Conservation (phyloP, 768 basidiomycete species). For the Boletus pseudopeckii region DNA sequence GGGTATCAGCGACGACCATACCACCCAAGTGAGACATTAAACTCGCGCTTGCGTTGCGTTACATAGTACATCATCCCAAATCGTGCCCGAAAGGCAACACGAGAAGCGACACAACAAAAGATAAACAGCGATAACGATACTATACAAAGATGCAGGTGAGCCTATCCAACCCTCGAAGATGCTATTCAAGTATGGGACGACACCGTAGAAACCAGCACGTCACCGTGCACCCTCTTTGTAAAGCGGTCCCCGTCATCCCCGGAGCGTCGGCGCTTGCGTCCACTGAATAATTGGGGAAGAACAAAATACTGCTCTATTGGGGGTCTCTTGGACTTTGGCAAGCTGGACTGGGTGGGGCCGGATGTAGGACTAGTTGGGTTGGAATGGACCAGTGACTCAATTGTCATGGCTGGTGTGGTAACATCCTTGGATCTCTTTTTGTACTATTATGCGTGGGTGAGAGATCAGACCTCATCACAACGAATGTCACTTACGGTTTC, state of each 20-base stretch:
- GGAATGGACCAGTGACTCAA: conserved; percentile 68
- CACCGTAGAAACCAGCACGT: conserved; percentile 11
- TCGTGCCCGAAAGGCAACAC: neutral
- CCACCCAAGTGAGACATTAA: conserved; percentile 7
- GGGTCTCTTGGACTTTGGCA: conserved; percentile 29
- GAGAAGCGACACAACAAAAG: neutral
- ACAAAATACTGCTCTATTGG: conserved; percentile 39
- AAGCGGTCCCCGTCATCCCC: conserved; percentile 24
- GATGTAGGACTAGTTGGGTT: conserved; percentile 58
- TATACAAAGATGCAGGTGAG: conserved; percentile 20
- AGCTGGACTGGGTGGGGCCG: conserved; percentile 17
- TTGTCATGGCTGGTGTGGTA: conserved; percentile 45
- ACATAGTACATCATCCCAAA: neutral
- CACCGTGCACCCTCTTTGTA: conserved; percentile 20
- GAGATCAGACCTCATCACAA: conserved; percentile 6
- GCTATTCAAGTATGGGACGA: conserved; percentile 16
- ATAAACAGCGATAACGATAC: conserved; percentile 29
- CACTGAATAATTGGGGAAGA: conserved; percentile 12
- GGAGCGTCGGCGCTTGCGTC: conserved; percentile 30
- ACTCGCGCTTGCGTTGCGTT: neutral
- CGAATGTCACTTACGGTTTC: conserved; percentile 51
- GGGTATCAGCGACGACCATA: neutral
- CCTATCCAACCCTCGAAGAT: neutral
- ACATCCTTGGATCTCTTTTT: conserved; percentile 45
- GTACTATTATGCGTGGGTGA: conserved; percentile 43